Evolutionary conservation across 202 grass and related monocot species (phyloP), one percentile per base, ranked within the genome.

Genomic region (Setaria viridis): DNA sequence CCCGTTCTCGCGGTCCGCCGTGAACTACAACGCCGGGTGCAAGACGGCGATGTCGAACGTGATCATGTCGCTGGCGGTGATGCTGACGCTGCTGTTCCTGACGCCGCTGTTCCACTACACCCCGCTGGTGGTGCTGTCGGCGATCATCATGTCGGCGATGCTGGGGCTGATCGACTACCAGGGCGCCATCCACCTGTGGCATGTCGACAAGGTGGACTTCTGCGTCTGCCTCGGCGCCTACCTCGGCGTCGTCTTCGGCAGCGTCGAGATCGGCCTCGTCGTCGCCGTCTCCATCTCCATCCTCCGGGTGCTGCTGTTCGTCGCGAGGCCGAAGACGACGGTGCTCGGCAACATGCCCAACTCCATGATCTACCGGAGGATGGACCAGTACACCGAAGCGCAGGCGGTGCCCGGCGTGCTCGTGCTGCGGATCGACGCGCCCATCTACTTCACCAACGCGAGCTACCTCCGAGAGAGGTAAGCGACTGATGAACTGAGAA

Each of bases 31-130:
- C 57, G 90, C 94, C 67, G 94, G 94, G 4, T 97, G 94, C 92
- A 97, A 93, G 90, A 97, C 94, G 35, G 94, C 94, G 32, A 94
- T 97, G 88, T 94, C 94, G 25, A 97, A 97, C 73, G 92, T 97
- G 56, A 35, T 97, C 19, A 97, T 97, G 94, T 93, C 94, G 21
- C 4, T 84, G 53, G 88, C 92, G 17, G 92, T 97, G 54, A 97
- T 97, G 94, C 29, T 94, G 45, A 97, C 92, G 34, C 75, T 97
- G 15, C 74, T 97, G 47, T 92, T 97, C 87, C 70, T 97, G 69
- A 97, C 92, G n/a, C 94, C 94, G 64, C 91, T 97, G 50, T 97
- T 97, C 84, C 70, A 92, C 89, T 97, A 97, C 88, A 97, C 94
- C 55, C 94, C 94, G 33, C 78, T 94, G 79, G 94, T 97, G 65